phyloP scores from a whole-genome alignment of 192 early-diverging fungal species.

The Pilobolus umbonatus region DNA sequence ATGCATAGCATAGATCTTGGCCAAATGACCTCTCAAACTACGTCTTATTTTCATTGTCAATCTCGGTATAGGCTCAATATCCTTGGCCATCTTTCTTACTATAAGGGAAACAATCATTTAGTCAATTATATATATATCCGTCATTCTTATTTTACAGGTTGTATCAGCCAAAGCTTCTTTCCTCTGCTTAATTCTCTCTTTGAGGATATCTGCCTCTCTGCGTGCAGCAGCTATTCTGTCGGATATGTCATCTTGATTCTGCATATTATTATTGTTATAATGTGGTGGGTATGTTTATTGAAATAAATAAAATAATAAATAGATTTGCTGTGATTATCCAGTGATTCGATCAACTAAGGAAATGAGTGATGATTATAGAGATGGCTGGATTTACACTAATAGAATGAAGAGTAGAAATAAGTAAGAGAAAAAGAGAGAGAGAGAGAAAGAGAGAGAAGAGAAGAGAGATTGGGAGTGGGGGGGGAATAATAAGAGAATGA shows the following conservation, averaged over 20 bases:
- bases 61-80: constrained; percentile 82
- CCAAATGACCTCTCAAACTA: constrained; percentile 96
- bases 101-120: neutral
- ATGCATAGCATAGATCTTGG: constrained; percentile 88
- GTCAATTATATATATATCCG: neutral
- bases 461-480: no score
- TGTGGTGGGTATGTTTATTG: no score
- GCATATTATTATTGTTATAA: neutral
- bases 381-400: no score
- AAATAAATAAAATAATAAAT: no score
- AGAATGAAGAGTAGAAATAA: no score
- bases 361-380: no score
- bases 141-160: constrained; percentile 62
- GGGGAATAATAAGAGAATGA: no score
- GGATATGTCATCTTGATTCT: constrained; percentile 63
- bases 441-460: no score
- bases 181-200: constrained; percentile 92
- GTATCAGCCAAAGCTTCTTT: constrained; percentile 92
- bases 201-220: constrained; percentile 90
- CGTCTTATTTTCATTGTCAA: constrained; percentile 90
- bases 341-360: no score
- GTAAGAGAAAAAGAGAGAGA: no score
- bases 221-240: constrained; percentile 85
- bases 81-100: constrained; percentile 39
- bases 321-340: no score